A percentile compares a stretch with the other conserved stretches of the same genome.
Conservation (phyloP, 805 yeast genomes). For the Kuraishia floccosa region DNA sequence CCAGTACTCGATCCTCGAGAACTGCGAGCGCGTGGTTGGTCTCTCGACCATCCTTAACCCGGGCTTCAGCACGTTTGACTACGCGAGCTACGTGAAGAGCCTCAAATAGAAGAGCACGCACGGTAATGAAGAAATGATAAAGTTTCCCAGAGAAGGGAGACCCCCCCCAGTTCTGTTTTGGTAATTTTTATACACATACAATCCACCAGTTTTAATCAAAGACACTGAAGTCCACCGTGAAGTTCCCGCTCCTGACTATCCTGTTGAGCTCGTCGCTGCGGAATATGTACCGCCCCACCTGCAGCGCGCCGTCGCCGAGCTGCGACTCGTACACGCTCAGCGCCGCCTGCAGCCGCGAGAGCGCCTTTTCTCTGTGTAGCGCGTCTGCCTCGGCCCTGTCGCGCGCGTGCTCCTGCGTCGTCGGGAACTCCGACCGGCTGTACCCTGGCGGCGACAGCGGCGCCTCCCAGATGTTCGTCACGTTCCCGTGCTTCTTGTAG, state of each 20-base stretch:
- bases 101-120: no score
- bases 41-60: constrained; percentile 18
- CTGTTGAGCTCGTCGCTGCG: constrained; percentile 26
- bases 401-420: constrained; percentile 33
- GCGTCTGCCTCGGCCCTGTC: constrained; percentile 18
- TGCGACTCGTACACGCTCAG: constrained; percentile 14
- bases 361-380: constrained; percentile 24
- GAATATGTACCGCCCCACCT: constrained; percentile 32
- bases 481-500: constrained; percentile 7
- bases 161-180: not conserved
- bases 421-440: constrained; percentile 48
- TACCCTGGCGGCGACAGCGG: constrained; percentile 42
- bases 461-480: no score
- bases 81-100: constrained; percentile 12
- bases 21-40: constrained; percentile 17
- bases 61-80: constrained; percentile 15
- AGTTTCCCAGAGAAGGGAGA: not conserved
- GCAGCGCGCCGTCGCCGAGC: constrained; percentile 5
- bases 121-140: no score
- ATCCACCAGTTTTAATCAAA: not conserved
- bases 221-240: constrained; percentile 19
- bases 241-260: constrained; percentile 19
- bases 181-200: not conserved
- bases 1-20: constrained; percentile 15
- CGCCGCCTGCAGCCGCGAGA: constrained; percentile 32